Conservation (phyloP, 495 filamentous ascomycete species). For the Neurospora intermedia region DNA sequence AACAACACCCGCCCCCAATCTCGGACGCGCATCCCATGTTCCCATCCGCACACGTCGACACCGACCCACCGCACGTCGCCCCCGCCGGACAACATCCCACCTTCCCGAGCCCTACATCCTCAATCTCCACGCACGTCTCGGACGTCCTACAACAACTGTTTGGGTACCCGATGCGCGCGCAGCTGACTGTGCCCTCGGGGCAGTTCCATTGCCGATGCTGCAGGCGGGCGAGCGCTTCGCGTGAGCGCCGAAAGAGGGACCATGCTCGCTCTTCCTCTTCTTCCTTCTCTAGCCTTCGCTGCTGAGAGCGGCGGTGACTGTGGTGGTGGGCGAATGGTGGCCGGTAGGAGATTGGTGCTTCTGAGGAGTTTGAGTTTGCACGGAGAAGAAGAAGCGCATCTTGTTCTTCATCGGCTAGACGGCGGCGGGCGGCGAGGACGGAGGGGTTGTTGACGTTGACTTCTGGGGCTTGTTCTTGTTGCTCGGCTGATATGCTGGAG, state of each 20-base stretch:
- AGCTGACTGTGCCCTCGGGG: slow-evolving; percentile 56
- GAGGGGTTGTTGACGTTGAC: slow-evolving; percentile 1
- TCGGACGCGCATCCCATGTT: slow-evolving; percentile 57
- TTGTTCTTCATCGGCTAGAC: slow-evolving; percentile 4
- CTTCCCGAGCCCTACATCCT: slow-evolving; percentile 60
- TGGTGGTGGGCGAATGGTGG: slow-evolving; percentile 25
- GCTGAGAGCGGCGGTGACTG: neutral
- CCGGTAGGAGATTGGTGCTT: slow-evolving; percentile 16
- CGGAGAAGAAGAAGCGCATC: slow-evolving; percentile 15
- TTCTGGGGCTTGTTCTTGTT: neutral
- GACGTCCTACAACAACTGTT: slow-evolving; percentile 65
- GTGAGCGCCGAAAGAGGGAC: slow-evolving; percentile 20
- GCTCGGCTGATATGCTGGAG: slow-evolving; percentile 1
- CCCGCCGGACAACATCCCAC: slow-evolving; percentile 83
- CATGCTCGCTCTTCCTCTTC: neutral
- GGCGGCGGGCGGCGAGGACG: slow-evolving; percentile 8
- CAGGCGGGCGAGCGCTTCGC: slow-evolving; percentile 27
- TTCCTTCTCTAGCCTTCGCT: no score
- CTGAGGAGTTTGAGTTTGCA: slow-evolving; percentile 24
- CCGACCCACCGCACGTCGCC: slow-evolving; percentile 51
- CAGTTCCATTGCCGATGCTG: slow-evolving; percentile 56
- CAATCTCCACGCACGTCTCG: slow-evolving; percentile 59
- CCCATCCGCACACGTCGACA: slow-evolving; percentile 51
- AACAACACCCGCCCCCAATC: slow-evolving; percentile 79
- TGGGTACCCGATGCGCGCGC: slow-evolving; percentile 56